Base-by-base conservation (phyloP, 441 rosid species). In the Syzygium malaccense region DNA sequence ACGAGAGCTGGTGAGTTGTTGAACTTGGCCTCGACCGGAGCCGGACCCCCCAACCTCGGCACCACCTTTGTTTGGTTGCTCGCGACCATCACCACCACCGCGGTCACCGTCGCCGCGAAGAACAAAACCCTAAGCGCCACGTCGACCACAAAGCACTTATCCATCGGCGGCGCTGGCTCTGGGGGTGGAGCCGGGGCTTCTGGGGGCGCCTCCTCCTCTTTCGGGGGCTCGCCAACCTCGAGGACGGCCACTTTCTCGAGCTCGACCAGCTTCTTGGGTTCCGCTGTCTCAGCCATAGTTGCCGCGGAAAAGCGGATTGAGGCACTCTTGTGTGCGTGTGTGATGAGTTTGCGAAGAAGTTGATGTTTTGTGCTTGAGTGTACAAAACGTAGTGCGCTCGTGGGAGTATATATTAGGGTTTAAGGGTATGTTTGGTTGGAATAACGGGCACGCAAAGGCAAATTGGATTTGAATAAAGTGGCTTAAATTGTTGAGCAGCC, bases 71-170 rank as follows among this genome's bases (percentile, higher is more conserved):
- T 93, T 92, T 97, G 95, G 89, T 95, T 92, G 91, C 95, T 89
- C 1, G 97, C 94, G 83, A 92, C 94, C 92, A 95, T 91, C 56
- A 97, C 93, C 85, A 95, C 86, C 17, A 97, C 86, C 28, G 96
- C 88, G 55, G 90, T 87, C 51, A 97, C 15, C 1, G 95, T 86
- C 2, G 95, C 90, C 25, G 95, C 96, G 87, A 97, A 95, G 86
- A 96, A 45, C 51, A 96, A 54, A 49, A 89, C 91, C 94, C 99
- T 92, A 78, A 93, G 92, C 26, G 41, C 91, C 37, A 94, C 91
- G 78, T 94, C 96, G n/a, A 89, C 87, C 5, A 75, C 55, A 53
- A 90, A 89, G 86, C 87, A 92, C n/a, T 89, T 88, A 30, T 4
- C 54, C 58, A 4, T 51, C 13, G 53, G 32, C 4, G 30, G 51